A percentile compares a stretch with the other conserved stretches of the same genome.
Conservation (phyloP, 257 asterid genomes). For the Solanum lycopersicoides region DNA sequence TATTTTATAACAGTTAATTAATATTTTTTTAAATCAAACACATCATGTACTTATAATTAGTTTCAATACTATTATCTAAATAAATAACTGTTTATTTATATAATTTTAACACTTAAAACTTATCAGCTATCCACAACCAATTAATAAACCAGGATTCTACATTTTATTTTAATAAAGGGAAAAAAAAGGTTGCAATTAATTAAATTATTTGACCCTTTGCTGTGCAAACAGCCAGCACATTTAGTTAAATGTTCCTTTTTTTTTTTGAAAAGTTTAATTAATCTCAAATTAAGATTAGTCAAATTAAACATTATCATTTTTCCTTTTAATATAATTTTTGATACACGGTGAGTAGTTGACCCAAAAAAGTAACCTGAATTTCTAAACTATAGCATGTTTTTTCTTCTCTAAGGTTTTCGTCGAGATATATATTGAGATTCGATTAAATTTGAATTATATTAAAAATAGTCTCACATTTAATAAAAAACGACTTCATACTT, state of each 20-base stretch:
- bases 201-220: neutral
- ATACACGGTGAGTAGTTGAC: neutral
- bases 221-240: neutral
- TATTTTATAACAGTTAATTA: too few species aligned
- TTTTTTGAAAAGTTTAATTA: neutral
- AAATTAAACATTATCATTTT: neutral
- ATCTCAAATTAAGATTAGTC: neutral
- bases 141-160: neutral
- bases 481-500: neutral
- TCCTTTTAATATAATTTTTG: neutral
- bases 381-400: neutral
- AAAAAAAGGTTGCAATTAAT: neutral
- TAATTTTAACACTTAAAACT: too few species aligned
- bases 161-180: neutral
- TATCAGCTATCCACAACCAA: neutral
- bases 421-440: neutral
- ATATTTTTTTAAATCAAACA: too few species aligned
- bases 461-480: neutral
- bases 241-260: neutral
- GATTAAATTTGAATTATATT: neutral
- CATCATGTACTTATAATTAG: too few species aligned
- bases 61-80: too few species aligned
- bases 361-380: neutral
- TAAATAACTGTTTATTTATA: too few species aligned
- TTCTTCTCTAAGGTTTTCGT: neutral